Evolutionary conservation across 2,329 filamentous ascomycete species (phyloP), one percentile per base, ranked within the genome.

Genomic region (Scortechinia acanthostroma): DNA sequence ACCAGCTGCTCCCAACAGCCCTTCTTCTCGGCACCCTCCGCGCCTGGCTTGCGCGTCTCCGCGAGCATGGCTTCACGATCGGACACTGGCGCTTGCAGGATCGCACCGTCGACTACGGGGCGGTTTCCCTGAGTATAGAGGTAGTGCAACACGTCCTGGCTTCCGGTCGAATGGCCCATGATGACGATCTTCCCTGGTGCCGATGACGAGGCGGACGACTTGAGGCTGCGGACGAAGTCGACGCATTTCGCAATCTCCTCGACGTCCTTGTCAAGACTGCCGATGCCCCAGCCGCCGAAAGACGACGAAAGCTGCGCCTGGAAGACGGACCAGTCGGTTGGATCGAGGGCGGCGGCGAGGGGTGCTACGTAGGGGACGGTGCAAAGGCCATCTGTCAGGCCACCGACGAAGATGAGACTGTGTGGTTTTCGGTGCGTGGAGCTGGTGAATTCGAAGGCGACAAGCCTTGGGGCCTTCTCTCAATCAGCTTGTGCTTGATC

Each of bases 361-460:
- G 61, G 53, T 40, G 66, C 56, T 2, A 77, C 67, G 56, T 79
- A 83, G 16, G 64, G 58, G 4, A 80, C 74, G 4, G 70, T 75
- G 46, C 69, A 66, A 44, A 77, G 65, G 17, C 74, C 76, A 57
- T 83, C 78, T 44, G 66, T 70, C 33, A 83, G 65, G 28, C 79
- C 79, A 48, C 73, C 77, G 44, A 82, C 62, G 62, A 76, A 81
- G 52, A 82, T 60, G 43, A 82, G 60, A 21, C 69, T 74, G 58
- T 78, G 55, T 35, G 56, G 58, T 43, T 65, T 66, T 33, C 45
- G 50, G 49, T 55, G 47, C 22, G 53, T 35, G 40, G 44, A 48
- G 13, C 51, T 49, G 16, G 52, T 55, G 48, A 62, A 68, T 52
- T 69, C 66, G 49, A 68, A 69, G 13, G 64, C 60, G 33, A 61